These are phyloP conservation scores for Coniosporium tulheliwenetii DNA, from an alignment of 2,329 filamentous ascomycete species.

Conservation along the genomic window DNA sequence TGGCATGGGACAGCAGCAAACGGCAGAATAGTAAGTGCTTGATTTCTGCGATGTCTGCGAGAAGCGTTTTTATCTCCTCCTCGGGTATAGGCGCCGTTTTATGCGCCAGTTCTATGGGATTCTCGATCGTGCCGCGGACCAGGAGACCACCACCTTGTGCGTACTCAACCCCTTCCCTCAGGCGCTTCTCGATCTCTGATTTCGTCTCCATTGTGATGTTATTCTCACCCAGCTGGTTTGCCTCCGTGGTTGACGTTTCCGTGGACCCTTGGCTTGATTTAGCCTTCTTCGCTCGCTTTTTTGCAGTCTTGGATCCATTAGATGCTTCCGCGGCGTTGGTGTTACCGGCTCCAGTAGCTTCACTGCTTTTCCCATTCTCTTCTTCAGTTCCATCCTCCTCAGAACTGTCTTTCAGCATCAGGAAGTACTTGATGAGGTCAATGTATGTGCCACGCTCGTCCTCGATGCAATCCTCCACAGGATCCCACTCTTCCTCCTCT, in stretches of 20 bases:
- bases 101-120: constrained; percentile 13
- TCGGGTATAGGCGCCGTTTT: constrained; percentile 23
- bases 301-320: background rate
- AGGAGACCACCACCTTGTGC: constrained; percentile 17
- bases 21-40: constrained; percentile 34
- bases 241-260: constrained; percentile 7
- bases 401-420: constrained; percentile 9
- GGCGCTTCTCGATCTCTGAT: constrained; percentile 22
- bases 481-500: constrained; percentile 30
- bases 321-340: background rate
- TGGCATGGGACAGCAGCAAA: constrained; percentile 28
- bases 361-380: background rate
- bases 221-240: constrained; percentile 19
- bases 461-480: constrained; percentile 30
- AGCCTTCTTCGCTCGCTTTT: constrained; percentile 5
- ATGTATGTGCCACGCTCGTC: constrained; percentile 28
- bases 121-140: constrained; percentile 16
- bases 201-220: constrained; percentile 22
- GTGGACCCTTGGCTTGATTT: constrained; percentile 7
- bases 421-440: constrained; percentile 28
- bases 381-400: constrained; percentile 6
- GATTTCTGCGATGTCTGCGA: constrained; percentile 32
- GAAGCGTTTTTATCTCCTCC: constrained; percentile 25
- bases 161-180: constrained; percentile 24
- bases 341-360: constrained; percentile 3